Conservation (phyloP, 2,329 filamentous ascomycete genomes). For the Curvularia verruculosa region DNA sequence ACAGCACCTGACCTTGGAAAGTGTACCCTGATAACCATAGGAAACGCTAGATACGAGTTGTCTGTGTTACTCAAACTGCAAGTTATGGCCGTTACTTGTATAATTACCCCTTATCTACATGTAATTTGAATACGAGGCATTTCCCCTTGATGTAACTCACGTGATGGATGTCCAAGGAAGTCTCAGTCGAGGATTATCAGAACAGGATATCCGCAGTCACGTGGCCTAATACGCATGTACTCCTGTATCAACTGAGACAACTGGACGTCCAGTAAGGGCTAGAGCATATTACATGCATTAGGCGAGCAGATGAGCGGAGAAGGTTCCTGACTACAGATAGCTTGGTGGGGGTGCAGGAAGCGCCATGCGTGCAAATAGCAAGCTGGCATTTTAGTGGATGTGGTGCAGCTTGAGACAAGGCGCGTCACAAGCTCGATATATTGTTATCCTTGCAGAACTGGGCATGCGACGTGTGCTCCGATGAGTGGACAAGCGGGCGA, state of each 20-base stretch:
- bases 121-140: neutral
- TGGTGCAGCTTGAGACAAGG: neutral
- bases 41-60: neutral
- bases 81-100: too few species aligned
- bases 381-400: neutral
- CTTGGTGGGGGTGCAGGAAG: neutral
- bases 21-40: neutral
- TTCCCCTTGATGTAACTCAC: neutral
- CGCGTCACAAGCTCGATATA: neutral
- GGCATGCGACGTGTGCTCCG: neutral
- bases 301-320: neutral
- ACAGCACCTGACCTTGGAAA: neutral
- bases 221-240: neutral
- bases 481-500: neutral
- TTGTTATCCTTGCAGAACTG: neutral
- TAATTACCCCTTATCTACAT: neutral
- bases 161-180: neutral
- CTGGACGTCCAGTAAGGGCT: neutral
- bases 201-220: neutral
- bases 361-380: neutral
- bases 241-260: neutral
- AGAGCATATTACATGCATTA: neutral
- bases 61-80: too few species aligned
- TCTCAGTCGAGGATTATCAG: neutral
- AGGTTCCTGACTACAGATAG: neutral